phyloP scores from a whole-genome alignment of 1,284 basidiomycete species.

The Dichomitus squalens region DNA sequence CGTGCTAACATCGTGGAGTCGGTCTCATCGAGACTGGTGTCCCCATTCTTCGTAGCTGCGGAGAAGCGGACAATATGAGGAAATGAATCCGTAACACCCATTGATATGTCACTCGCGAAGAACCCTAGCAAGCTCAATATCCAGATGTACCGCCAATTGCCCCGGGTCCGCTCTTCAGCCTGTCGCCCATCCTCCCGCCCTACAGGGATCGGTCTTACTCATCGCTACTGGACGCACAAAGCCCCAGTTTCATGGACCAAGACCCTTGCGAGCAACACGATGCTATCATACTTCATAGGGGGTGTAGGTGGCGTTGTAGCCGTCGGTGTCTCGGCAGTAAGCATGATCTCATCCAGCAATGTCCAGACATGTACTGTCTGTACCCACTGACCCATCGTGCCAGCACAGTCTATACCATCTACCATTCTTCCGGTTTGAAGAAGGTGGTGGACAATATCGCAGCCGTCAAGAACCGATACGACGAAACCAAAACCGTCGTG shows the following conservation, averaged over 20 bases:
- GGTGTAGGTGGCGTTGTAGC: neutral
- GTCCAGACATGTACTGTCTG: too few relatives aligned
- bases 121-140: neutral
- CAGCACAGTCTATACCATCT: constrained; percentile 18
- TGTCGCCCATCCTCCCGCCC: neutral
- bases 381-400: too few relatives aligned
- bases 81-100: neutral
- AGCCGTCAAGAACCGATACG: constrained; percentile 11
- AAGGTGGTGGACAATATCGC: constrained; percentile 9
- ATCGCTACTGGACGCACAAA: neutral
- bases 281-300: constrained; percentile 1
- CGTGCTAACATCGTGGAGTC: too few relatives aligned
- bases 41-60: neutral
- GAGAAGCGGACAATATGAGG: neutral
- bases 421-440: constrained; percentile 21
- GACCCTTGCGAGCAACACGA: too few relatives aligned
- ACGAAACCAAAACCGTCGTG: constrained; percentile 7
- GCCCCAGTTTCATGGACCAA: neutral
- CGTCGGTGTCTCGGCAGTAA: neutral
- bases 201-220: neutral
- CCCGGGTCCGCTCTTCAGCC: neutral
- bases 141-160: neutral
- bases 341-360: neutral
- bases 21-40: too few relatives aligned
- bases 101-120: neutral